Evolutionary conservation across 257 asterid species (phyloP), one percentile per base, ranked within the genome.

Genomic region (Plantago ovata): DNA sequence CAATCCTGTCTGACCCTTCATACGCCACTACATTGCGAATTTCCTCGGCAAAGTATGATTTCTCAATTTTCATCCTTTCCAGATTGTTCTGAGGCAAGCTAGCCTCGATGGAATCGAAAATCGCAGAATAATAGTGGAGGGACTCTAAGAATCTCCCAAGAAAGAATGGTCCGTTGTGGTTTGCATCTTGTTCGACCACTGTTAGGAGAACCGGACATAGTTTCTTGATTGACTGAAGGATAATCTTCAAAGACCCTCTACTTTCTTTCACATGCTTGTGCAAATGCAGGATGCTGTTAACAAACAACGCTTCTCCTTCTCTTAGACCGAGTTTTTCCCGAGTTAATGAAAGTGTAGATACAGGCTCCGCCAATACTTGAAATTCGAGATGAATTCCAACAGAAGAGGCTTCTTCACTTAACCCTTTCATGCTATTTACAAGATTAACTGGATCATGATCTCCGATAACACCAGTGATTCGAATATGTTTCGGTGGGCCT

Each of bases 161-260:
- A 56, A 81, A 84, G 56, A 72, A 79, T 0, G 84, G 86, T 7
- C 84, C 89, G 12, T 81, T 81, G 60, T 81, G 89, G 69, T 75
- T 77, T 1, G 83, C 86, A 42, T 84, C 94, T 70, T 84, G 94
- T 69, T 84, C 86, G 50, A 81, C 83, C 32, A 84, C 75, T 16
- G 83, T 81, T 6, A 84, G 54, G 4, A 79, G 63, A 4, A 46
- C 1, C 7, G 89, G 94, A 13, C 42, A 53, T 6, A 84, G 71
- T 44, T 66, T 72, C 79, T 77, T 77, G 63, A 84, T 65, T 28
- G 84, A 61, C 53, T 77, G 81, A 5, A 81, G 84, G 39, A 77
- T 51, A 13, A 67, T 54, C 75, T 78, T 83, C 18, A 83, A 60
- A 2, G 84, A 77, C 1, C 83, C 87, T 66, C 84, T 73, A 44